Base-by-base conservation (phyloP, 352 stramenopile genomes). In the Pythium sukuiense region DNA sequence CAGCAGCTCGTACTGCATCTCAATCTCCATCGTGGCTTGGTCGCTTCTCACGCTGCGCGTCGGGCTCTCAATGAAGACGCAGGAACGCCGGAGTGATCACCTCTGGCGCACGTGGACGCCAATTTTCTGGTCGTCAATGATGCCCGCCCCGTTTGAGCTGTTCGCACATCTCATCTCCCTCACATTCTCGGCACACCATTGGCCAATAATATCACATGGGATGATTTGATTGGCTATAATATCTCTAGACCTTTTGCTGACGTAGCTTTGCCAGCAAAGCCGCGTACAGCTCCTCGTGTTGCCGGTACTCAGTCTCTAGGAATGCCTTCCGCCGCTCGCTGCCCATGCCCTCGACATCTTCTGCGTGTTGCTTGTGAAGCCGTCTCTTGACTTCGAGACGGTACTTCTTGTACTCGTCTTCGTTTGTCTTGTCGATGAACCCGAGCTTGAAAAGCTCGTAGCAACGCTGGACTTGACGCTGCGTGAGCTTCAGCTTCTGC, bases 301-400 rank as follows among this genome's bases (percentile, higher is more conserved):
- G 37, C 57, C 76, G 72, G 65, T 77, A 94, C 76, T 89, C 81
- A 55, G 69, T 58, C 29, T 90, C 82, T 9, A 95, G 80, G 66
- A 93, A 92, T 20, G 81, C 81, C 65, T 95, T 94, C 54, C 85
- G 81, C 11, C 83, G 82, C 49, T 90, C 85, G 33, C 64, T 85
- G 55, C 65, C 77, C 84, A 92, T 92, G 41, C 64, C 83, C 43
- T 93, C 85, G 35, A 95, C 53, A 32, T 94, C 85, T 58, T 93
- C 87, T 13, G 65, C 71, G 54, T 93, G 77, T 33, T 81, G 61
- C 56, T 76, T 83, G 60, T 87, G 85, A 46, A 95, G 79, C 29
- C 87, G 85, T 68, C 87, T 88, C 70, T 95, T 95, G 46, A 95
- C 80, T 69, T 95, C 84, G 4, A 94, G 67, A 0, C 85, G 82